A percentile compares a stretch with the other conserved stretches of the same genome.
These are phyloP conservation scores for Exophiala bonariae DNA, from an alignment of 2,329 filamentous ascomycete genomes.

Conservation along the genomic window DNA sequence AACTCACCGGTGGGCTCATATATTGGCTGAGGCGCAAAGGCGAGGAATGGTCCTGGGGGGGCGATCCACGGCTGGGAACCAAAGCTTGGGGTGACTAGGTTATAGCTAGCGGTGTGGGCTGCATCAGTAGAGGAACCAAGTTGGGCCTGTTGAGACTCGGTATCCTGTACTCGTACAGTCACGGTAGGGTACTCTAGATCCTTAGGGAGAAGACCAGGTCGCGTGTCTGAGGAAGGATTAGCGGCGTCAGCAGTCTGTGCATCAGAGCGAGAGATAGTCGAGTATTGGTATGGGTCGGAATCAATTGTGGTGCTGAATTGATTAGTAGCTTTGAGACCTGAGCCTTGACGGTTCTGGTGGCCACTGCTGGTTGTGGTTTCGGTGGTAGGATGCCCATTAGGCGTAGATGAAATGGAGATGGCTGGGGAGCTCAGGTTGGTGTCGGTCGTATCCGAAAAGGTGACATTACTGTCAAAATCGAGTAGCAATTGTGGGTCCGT, in stretches of 20 bases:
- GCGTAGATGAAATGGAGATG: constrained; percentile 23
- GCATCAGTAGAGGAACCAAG: constrained; percentile 18
- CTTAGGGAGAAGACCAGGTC: constrained; percentile 15
- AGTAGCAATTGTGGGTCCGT: constrained; percentile 22
- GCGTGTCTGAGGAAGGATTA: constrained; percentile 25
- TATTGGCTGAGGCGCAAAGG: constrained; percentile 22
- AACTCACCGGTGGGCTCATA: constrained; percentile 27
- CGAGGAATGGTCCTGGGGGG: constrained; percentile 19
- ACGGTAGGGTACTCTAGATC: constrained; percentile 15
- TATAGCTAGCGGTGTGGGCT: constrained; percentile 16
- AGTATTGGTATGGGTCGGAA: constrained; percentile 3
- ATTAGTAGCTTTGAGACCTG: constrained; percentile 20
- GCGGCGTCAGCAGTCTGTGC: constrained; percentile 25
- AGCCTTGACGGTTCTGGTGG: background rate
- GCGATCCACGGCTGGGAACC: constrained; percentile 21
- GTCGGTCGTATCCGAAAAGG: constrained; percentile 18
- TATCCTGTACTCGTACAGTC: constrained; percentile 15
- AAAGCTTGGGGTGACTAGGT: constrained; percentile 23
- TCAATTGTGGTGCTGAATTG: constrained; percentile 10
- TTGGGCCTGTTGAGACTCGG: constrained; percentile 13
- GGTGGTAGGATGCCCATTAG: constrained; percentile 11
- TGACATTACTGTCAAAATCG: constrained; percentile 19
- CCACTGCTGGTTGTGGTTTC: background rate
- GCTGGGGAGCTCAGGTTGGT: constrained; percentile 24
- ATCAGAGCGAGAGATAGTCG: constrained; percentile 14